Evolutionary conservation across 176 grass and related monocot genomes (phyloP).

Genomic region (Zea luxurians): DNA sequence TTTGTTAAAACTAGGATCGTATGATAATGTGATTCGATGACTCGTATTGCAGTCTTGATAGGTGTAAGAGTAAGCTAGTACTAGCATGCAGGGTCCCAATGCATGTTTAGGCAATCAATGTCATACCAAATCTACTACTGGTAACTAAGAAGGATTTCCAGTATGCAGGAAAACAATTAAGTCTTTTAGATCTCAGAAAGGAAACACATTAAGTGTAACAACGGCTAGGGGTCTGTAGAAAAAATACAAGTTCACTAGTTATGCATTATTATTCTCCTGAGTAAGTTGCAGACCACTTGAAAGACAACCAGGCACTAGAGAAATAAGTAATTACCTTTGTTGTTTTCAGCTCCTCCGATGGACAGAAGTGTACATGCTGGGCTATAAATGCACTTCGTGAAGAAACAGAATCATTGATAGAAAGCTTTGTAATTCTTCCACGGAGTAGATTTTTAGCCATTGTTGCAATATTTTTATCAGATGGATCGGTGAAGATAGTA

Average conservation of each 20-base stretch:
- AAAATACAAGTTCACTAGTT: neutral
- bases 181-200: neutral
- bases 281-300: neutral
- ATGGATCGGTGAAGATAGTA: slow-evolving; percentile 53
- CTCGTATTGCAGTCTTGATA: neutral
- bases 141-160: slow-evolving; percentile 10
- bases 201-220: slow-evolving; percentile 5
- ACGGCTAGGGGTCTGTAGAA: neutral
- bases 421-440: slow-evolving; percentile 64
- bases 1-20: neutral
- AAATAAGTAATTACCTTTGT: slow-evolving; percentile 51
- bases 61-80: neutral
- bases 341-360: slow-evolving; percentile 49
- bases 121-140: neutral
- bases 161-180: neutral
- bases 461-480: slow-evolving; percentile 32
- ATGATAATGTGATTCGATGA: neutral
- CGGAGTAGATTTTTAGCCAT: slow-evolving; percentile 47
- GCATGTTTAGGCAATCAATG: neutral
- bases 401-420: slow-evolving; percentile 43
- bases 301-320: neutral
- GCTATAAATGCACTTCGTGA: slow-evolving; percentile 60
- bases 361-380: slow-evolving; percentile 54
- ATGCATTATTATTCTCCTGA: neutral
- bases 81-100: neutral